Conservation (phyloP, 192 early-diverging fungal genomes). For the Coemansia sp. region DNA sequence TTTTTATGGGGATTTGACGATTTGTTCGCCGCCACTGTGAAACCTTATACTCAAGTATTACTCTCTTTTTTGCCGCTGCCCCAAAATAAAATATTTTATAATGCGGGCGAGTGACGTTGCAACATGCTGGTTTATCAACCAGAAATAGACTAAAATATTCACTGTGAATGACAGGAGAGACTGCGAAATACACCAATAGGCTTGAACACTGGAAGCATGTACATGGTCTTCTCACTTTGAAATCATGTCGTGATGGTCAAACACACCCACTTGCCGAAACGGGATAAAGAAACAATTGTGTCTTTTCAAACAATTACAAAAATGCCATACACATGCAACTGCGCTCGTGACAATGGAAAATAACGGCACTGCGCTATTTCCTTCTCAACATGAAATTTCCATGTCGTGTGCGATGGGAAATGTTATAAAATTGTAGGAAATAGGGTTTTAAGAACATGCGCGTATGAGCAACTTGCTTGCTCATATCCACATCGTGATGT, state of each 20-base stretch:
- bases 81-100: slow-evolving; percentile 2
- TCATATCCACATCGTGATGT: neutral
- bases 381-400: neutral
- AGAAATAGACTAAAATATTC: neutral
- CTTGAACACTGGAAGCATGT: neutral
- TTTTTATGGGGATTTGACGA: neutral
- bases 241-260: neutral
- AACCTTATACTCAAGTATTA: neutral
- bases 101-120: neutral
- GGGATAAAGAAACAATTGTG: slow-evolving; percentile 4
- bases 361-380: neutral
- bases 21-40: neutral
- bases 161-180: neutral
- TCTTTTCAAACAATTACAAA: neutral
- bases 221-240: slow-evolving; percentile 1
- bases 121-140: too few relatives aligned
- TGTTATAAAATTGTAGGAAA: neutral
- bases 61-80: neutral
- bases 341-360: neutral
- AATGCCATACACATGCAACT: neutral
- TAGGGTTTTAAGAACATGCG: neutral
- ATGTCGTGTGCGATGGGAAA: neutral
- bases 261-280: slow-evolving; percentile 7
- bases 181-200: neutral
- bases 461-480: neutral